Base-by-base conservation (phyloP, 306 rosid genomes). In the Cicer judaicum region DNA sequence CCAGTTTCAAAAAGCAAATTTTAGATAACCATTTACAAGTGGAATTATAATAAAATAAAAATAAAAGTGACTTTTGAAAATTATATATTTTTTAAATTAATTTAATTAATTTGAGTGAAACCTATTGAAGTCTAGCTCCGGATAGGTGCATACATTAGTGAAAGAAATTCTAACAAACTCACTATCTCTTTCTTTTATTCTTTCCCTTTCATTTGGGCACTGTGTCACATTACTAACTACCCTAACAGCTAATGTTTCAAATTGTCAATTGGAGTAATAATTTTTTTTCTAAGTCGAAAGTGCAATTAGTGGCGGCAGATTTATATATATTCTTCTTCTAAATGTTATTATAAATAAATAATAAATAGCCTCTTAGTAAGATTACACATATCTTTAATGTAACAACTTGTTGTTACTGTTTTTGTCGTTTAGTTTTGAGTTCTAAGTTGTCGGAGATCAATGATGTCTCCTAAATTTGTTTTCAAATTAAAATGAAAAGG, bases 161-260 rank as follows among this genome's bases (percentile, higher is more conserved):
- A 78, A 73, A 60, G 77, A 67, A 78, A 52, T 70, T 78, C 80
- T 82, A 82, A 78, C 80, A 82, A 82, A 82, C 82, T 78, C 81
- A 36, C 81, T 60, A 6, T 18, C 47, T 55, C 64, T 69, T 54
- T 43, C 78, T 76, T 43, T 69, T 63, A 54, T 42, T 76, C 80
- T 84, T 42, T 84, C 81, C 67, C 73, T 84, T 54, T 81, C 81
- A 85, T 82, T 77, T 80, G 83, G 85, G 83, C 84, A 77, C 73
- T 69, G 60, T 76, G 89, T 85, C 86, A 85, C 86, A 80, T 71
- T 85, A 78, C 84, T 85, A 81, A 85, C 88, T 57, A 85, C 85
- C 83, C 81, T 78, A 84, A 84, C 85, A 84, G 61, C 77, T 60
- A 57, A 78, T 73, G 64, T 65, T 70, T 75, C 76, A 78, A 15